Evolutionary conservation across 75 land plant genomes (phyloP), one percentile per base, ranked within the genome.

Genomic region (Pseudotsuga menziesii): DNA sequence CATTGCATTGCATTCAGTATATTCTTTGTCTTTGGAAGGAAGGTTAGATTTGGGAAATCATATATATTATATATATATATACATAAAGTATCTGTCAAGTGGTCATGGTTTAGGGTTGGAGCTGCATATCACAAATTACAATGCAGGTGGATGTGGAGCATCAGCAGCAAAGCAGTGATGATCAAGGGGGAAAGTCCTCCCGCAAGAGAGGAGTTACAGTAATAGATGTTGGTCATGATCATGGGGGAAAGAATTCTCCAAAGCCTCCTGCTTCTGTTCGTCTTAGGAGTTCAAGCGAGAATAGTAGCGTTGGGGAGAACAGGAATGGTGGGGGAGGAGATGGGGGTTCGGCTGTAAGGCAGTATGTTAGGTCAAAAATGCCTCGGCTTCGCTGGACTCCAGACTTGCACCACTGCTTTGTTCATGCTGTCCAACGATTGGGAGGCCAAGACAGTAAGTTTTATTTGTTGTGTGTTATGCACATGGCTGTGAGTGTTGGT

Each of bases 321-420:
- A 69, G 72, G n/a, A 69, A 69, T n/a, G 41, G 41, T 36, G 72
- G 48, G 39, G 52, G 35, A 69, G 48, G 22, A 2, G 48, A 69
- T 2, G 72, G 54, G 1, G 23, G 61, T 8, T 20, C 22, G 22
- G 76, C 57, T 0, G 89, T 88, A 7, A 84, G 94, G 72, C 95
- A 87, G 75, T 93, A 93, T 57, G 78, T 89, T 3, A 85, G 93
- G 26, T 89, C 93, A 3, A 93, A 86, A 69, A 82, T 88, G 55
- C 94, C 96, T 72, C 85, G 94, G 15, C 73, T 93, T 60, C 82
- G 91, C 75, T 93, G 96, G 96, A 91, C 94, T 26, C 87, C 94
- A 13, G 90, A 93, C 67, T 91, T 93, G 62, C 94, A 93, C 64
- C 86, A 81, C 56, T 88, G 79, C 48, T 93, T 93, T 79, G 87